Evolutionary conservation across 176 grass and related monocot species (phyloP).

Genomic region (Cymbopogon citratus): DNA sequence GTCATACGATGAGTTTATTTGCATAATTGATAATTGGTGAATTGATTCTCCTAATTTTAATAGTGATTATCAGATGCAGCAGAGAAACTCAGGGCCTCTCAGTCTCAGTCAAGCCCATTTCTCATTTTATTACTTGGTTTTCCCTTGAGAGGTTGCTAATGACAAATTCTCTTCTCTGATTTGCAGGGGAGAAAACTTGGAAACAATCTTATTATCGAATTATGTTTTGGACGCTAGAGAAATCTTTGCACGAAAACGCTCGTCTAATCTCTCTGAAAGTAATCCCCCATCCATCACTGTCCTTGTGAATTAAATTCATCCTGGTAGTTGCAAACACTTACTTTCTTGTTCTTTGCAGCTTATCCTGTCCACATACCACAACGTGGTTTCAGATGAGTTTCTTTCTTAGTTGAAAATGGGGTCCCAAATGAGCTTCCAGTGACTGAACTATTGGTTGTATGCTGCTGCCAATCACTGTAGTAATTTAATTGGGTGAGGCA

Average conservation of each 20-base stretch:
- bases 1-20: not conserved
- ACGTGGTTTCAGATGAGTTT: slow-evolving; percentile 32
- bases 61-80: slow-evolving; percentile 18
- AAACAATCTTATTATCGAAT: slow-evolving; percentile 52
- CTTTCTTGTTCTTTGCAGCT: slow-evolving; percentile 43
- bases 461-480: too few relatives aligned
- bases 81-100: not conserved
- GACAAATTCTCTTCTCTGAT: slow-evolving; percentile 15
- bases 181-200: slow-evolving; percentile 75
- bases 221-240: slow-evolving; percentile 47
- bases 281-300: slow-evolving; percentile 9
- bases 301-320: not conserved
- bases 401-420: not conserved
- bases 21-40: not conserved
- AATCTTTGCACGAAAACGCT: slow-evolving; percentile 57
- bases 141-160: slow-evolving; percentile 22
- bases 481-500: slow-evolving; percentile 12
- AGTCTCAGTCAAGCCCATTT: not conserved
- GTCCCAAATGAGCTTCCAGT: slow-evolving; percentile 26
- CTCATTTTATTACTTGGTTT: slow-evolving; percentile 11
- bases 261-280: slow-evolving; percentile 70
- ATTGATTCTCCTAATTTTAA: not conserved
- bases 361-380: slow-evolving; percentile 23
- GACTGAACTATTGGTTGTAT: slow-evolving; percentile 10
- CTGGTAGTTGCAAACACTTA: slow-evolving; percentile 1